Conservation (phyloP, 2,329 filamentous ascomycete species). For the Fusarium palustre region DNA sequence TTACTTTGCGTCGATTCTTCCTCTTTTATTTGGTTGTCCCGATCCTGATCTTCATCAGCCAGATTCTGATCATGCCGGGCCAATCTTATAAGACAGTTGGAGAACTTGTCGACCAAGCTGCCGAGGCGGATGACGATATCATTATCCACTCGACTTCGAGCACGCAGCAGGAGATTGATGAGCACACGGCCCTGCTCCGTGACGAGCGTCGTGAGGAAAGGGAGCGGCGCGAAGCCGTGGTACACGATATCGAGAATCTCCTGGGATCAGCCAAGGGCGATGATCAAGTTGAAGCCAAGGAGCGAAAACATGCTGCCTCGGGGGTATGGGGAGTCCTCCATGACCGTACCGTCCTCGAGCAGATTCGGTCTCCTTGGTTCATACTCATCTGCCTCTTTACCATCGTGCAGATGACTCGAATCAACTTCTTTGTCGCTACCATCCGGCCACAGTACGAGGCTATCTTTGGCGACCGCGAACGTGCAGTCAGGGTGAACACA, state of each 20-base stretch:
- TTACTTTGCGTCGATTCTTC: constrained; percentile 78
- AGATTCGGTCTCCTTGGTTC: constrained; percentile 87
- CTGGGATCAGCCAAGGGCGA: constrained; percentile 73
- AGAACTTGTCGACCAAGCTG: constrained; percentile 81
- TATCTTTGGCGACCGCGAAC: constrained; percentile 71
- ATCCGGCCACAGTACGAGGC: constrained; percentile 84
- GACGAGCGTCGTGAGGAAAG: constrained; percentile 70
- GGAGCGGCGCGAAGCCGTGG: constrained; percentile 70
- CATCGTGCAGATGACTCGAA: constrained; percentile 79
- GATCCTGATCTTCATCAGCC: constrained; percentile 70
- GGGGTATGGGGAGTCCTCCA: constrained; percentile 92
- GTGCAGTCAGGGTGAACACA: constrained; percentile 78
- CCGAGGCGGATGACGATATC: constrained; percentile 59
- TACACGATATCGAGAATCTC: constrained; percentile 78
- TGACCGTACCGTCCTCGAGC: constrained; percentile 73
- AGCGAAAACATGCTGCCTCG: constrained; percentile 74
- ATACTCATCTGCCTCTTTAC: constrained; percentile 86
- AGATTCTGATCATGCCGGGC: constrained; percentile 78
- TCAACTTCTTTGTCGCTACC: constrained; percentile 94
- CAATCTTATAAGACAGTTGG: constrained; percentile 87
- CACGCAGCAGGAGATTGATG: constrained; percentile 58
- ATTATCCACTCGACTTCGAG: constrained; percentile 44
- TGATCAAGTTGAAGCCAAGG: constrained; percentile 74
- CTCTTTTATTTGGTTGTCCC: constrained; percentile 78
- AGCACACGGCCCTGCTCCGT: constrained; percentile 65